Base-by-base conservation (phyloP, 2,329 filamentous ascomycete species). In the Colletotrichum sp. region DNA sequence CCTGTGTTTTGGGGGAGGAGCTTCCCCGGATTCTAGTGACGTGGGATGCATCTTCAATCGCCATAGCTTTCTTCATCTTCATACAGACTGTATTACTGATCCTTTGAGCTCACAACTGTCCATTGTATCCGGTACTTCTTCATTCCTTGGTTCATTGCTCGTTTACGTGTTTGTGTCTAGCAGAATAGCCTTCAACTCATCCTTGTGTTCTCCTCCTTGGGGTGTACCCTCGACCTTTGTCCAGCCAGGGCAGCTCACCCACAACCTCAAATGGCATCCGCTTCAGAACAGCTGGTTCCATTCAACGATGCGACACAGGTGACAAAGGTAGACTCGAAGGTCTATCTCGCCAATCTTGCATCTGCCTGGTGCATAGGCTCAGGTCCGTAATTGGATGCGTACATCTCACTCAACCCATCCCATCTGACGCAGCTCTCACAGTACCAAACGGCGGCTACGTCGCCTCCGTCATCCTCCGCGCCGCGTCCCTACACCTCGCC, bases 391-490 rank as follows among this genome's bases (percentile, higher is more conserved):
- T 28, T 21, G 61, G 7, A 63, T 2, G 34, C 32, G 16, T 24
- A 4, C n/a, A 9, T 16, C 18, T 16, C 14, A 13, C 34, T 28
- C 26, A 12, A 3, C 16, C 32, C 38, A n/a, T 26, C 32, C n/a
- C 18, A 21, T 26, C 38, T 69, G 63, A 75, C 48, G 9, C 4
- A 5, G 43, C 43, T 30, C 30, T 8, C 18, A 6, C 63, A 85
- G 84, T 88, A 16, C 87, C 87, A 4, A 86, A 89, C 71, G 87
- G 87, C 74, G 87, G 87, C 55, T 89, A 88, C 71, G 83, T 87
- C 2, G 84, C 86, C 6, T 82, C 84, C 18, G 81, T 85, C 63
- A 82, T 89, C 64, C 79, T 87, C 52, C 78, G 80, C 5, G 84
- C 82, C 4, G 83, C 83, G 9, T 79, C 77, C 14, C 73, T 77